Conservation (phyloP, 2,329 filamentous ascomycete species). For the Penicillium sp. region DNA sequence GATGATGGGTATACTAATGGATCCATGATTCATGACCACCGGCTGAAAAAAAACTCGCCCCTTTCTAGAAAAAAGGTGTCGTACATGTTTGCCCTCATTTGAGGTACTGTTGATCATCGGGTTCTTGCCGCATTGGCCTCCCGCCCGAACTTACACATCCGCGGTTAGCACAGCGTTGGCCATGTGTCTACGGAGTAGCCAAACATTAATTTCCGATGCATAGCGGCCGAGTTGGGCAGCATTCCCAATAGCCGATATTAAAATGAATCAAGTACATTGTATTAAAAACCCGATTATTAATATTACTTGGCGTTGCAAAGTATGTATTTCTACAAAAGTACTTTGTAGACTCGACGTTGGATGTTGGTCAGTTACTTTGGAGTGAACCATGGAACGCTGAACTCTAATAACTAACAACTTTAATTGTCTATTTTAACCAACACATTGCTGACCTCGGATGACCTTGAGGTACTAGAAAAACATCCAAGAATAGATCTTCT, state of each 20-base stretch:
- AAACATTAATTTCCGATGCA: constrained; percentile 11
- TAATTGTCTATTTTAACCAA: constrained; percentile 9
- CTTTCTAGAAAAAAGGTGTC: not conserved
- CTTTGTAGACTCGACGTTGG: constrained; percentile 1
- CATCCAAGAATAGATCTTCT: not conserved
- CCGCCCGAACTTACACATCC: constrained; percentile 4
- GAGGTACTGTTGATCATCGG: not conserved
- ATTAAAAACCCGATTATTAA: not conserved
- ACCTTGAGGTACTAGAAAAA: not conserved
- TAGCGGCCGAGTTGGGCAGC: constrained; percentile 10
- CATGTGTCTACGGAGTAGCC: constrained; percentile 10
- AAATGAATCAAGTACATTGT: not conserved
- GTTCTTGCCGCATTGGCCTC: constrained; percentile 10
- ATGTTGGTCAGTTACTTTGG: constrained; percentile 6
- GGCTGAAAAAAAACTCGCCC: not conserved
- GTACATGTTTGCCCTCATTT: not conserved
- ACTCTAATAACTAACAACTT: constrained; percentile 7
- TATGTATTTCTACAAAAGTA: not conserved
- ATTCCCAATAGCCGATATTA: not conserved
- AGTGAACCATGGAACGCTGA: constrained; percentile 13
- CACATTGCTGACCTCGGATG: not conserved
- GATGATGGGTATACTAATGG: not conserved
- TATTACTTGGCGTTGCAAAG: not conserved
- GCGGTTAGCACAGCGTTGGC: constrained; percentile 8
- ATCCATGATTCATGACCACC: not conserved